Evolutionary conservation across 2,329 filamentous ascomycete species (phyloP), one percentile per base, ranked within the genome.

Genomic region (Nemania sp.): DNA sequence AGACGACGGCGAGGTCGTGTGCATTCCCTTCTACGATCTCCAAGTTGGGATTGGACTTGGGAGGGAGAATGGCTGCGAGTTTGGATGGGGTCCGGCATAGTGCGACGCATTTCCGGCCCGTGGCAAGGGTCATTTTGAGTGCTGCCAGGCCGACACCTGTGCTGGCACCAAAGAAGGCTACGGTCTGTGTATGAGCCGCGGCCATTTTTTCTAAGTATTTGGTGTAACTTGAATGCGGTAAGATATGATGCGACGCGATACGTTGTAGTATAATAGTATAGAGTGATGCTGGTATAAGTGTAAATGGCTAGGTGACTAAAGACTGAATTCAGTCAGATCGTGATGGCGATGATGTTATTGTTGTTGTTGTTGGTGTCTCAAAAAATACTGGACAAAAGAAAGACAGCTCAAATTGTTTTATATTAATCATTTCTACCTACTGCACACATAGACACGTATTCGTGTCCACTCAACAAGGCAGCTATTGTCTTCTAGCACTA

Each of bases 101-200:
- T 28, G 76, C 80, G 41, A 76, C 68, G 66, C 78, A 81, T 15
- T 61, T 67, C 60, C 76, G 73, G 39, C 76, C 75, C 6, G 75
- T 73, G n/a, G 72, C 69, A 8, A 84, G 75, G 30, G 73, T 70
- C 34, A 70, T 68, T 31, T 73, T 72, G 34, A 83, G 75, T n/a
- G 74, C 71, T 2, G 77, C 67, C 42, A 80, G 73, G 48, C 75
- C 78, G 53, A 73, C 73, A 41, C 80, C 81, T 26, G 72, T 75
- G 26, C 77, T 81, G 33, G 80, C 77, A 50, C 81, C 81, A 45
- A 83, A 73, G 68, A 84, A 80, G 46, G 77, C 72, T 44, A 81
- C 64, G 1, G 77, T 75, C 58, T 77, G 72, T 4, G n/a, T 26
- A 2, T 39, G 46, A 40, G 48, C 15, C 17, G 28, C 36, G 28